Base-by-base conservation (phyloP, 1,284 basidiomycete genomes). In the Schizophyllum commune region DNA sequence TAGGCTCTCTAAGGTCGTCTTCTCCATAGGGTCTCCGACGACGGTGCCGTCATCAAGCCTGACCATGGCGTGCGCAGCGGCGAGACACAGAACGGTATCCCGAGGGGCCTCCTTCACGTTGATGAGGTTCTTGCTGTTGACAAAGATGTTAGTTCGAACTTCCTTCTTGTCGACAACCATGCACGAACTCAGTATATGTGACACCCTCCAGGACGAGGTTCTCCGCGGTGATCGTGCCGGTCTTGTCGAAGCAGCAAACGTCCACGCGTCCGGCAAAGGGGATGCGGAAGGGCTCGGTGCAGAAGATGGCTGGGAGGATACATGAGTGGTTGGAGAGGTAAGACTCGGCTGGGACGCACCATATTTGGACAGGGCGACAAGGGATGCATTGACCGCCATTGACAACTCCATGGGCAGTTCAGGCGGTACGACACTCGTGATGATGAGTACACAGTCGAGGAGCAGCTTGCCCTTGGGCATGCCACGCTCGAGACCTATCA, bases 11-110 rank as follows among this genome's bases (percentile, higher is more conserved):
- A 99, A 78, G 0, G 96, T 96, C 0, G 93, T 96, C 77, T 96
- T 96, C 75, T 99, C 96, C 96, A 99, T 99, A 0, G 97, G 96
- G 72, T 99, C 97, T 15, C 96, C 97, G 39, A 99, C 96, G 47
- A 97, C 80, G 0, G 88, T 89, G 4, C 94, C 96, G 69, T 98
- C 95, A 66, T 94, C 92, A 51, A 99, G 82, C 58, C 93, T 82
- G 20, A 99, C 96, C 3, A 99, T 80, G 0, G 97, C 96, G 70
- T 99, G 97, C 0, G 97, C 96, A 6, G 94, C 88, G 54, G 96
- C 96, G 13, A 99, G 85, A 61, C 94, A 93, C 0, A 93, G 78
- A 2, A 87, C 92, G 0, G 96, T 98, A 65, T 94, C 87, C 57
- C 84, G 81, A 1, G 83, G 78, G 7, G 89, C 85, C 59, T 91